Percentiles rank a stretch among this genome's conserved stretches.
Conservation (phyloP, 768 basidiomycete genomes). For the Ramaria sp. region DNA sequence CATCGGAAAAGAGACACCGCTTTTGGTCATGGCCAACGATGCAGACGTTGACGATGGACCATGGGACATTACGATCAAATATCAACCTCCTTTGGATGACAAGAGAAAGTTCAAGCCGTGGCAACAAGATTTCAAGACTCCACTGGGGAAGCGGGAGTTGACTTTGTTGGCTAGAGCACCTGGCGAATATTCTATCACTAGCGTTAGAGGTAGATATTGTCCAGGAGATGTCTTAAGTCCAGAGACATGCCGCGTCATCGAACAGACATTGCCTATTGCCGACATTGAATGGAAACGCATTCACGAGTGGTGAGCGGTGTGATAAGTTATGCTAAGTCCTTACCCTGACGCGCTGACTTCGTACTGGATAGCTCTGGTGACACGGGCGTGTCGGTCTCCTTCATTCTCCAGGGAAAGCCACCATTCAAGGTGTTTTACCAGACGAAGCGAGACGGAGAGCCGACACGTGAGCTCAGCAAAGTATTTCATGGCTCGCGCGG, state of each 20-base stretch:
- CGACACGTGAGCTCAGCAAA: slow-evolving; percentile 46
- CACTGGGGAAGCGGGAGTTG: slow-evolving; percentile 33
- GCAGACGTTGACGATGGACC: slow-evolving; percentile 55
- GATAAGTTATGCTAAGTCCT: neutral
- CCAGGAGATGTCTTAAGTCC: slow-evolving; percentile 77
- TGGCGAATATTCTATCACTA: slow-evolving; percentile 67
- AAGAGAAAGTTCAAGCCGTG: slow-evolving; percentile 39
- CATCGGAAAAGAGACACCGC: slow-evolving; percentile 51
- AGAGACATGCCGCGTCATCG: slow-evolving; percentile 65
- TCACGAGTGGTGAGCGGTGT: slow-evolving; percentile 65
- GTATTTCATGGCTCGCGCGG: slow-evolving; percentile 62
- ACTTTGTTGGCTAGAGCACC: slow-evolving; percentile 45
- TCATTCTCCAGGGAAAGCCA: slow-evolving; percentile 79
- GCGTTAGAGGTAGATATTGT: slow-evolving; percentile 69
- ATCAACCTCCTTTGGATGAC: slow-evolving; percentile 37
- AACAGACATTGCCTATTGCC: slow-evolving; percentile 67
- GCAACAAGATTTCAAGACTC: slow-evolving; percentile 50
- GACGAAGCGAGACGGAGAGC: slow-evolving; percentile 59
- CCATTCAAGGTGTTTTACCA: slow-evolving; percentile 82
- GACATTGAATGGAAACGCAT: slow-evolving; percentile 85
- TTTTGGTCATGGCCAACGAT: slow-evolving; percentile 43
- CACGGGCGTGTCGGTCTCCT: slow-evolving; percentile 79
- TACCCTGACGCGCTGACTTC: neutral
- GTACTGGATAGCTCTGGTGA: slow-evolving; percentile 60
- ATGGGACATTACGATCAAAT: slow-evolving; percentile 56